Evolutionary conservation across 306 rosid species (phyloP), one percentile per base, ranked within the genome.

Genomic region (Vachellia pachyceras): DNA sequence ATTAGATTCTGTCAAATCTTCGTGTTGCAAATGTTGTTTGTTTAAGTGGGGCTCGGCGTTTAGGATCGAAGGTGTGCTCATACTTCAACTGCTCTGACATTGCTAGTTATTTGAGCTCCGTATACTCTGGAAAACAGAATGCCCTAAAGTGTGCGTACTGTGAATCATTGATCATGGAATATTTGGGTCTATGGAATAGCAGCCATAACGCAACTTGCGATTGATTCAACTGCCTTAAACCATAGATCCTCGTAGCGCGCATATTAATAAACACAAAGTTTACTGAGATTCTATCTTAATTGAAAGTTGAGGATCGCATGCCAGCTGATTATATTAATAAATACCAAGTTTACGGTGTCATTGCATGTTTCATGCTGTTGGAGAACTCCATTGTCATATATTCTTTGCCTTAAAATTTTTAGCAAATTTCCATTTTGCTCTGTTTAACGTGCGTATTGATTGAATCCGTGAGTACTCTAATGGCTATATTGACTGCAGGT

Each of bases 401-500:
- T 35, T 61, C n/a, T 25, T 7, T 15, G n/a, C 72, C 36, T 10
- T 33, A 45, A 61, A 15, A 5, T 46, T 70, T 73, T 78, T 14
- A 37, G 22, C 12, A 22, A 42, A 23, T 63, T 69, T 70, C 39
- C 20, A 23, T 14, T 14, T 65, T 50, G 25, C 65, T 50, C 49
- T 63, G 7, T 37, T 39, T 3, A 60, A 63, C 35, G 36, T 1
- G 11, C 17, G 35, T 63, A 20, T 14, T 25, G 33, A 36, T 47
- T 39, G 79, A 72, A 55, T 46, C 52, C 9, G 12, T 74, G 23
- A 36, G 17, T 67, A 64, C 37, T 54, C 25, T 42, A 9, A 79
- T 35, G 17, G 75, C 58, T 36, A 37, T 42, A 36, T 72, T 3
- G 8, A 65, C 77, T 87, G 80, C 76, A 95, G 99, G 99, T 95